A percentile compares a stretch with the other conserved stretches of the same genome.
These are phyloP conservation scores for Apophysomyces sp. DNA, from an alignment of 371 early-diverging fungal species.

Conservation along the genomic window DNA sequence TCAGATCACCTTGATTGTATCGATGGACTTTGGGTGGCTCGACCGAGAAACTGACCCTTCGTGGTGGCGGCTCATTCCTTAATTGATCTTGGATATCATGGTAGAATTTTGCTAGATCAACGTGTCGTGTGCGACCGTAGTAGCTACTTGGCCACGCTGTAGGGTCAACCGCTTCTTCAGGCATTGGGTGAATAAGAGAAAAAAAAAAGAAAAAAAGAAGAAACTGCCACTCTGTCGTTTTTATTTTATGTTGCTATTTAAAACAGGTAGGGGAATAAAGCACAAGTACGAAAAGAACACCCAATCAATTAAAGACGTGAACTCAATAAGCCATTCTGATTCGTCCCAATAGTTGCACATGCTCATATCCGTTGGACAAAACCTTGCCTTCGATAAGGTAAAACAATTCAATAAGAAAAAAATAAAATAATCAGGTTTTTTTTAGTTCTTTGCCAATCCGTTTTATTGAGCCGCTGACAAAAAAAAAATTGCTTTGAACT, in stretches of 20 bases:
- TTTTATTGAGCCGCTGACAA: no score
- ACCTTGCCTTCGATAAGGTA: not conserved
- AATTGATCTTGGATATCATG: slow-evolving; percentile 2
- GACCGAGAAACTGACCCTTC: slow-evolving; percentile 14
- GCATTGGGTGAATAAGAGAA: slow-evolving; percentile 32
- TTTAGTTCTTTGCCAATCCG: not conserved
- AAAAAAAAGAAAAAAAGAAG: slow-evolving; percentile 15
- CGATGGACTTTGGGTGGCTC: not conserved
- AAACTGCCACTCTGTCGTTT: not conserved
- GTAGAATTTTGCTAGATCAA: slow-evolving; percentile 22
- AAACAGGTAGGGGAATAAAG: slow-evolving; percentile 11
- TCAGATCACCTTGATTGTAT: not conserved
- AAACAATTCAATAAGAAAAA: not conserved
- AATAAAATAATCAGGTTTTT: not conserved
- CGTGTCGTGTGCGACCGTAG: slow-evolving; percentile 18
- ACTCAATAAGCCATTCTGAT: not conserved
- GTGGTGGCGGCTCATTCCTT: not conserved
- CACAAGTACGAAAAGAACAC: not conserved
- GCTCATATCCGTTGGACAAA: not conserved
- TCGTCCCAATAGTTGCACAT: not conserved
- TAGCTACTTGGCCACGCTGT: slow-evolving; percentile 32
- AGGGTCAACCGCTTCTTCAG: slow-evolving; percentile 53
- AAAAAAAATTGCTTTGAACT: no score
- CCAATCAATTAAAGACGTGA: not conserved
- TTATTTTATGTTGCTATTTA: not conserved